Conservation (phyloP, 2,329 filamentous ascomycete genomes). For the Ceratocystis cacaofunesta region DNA sequence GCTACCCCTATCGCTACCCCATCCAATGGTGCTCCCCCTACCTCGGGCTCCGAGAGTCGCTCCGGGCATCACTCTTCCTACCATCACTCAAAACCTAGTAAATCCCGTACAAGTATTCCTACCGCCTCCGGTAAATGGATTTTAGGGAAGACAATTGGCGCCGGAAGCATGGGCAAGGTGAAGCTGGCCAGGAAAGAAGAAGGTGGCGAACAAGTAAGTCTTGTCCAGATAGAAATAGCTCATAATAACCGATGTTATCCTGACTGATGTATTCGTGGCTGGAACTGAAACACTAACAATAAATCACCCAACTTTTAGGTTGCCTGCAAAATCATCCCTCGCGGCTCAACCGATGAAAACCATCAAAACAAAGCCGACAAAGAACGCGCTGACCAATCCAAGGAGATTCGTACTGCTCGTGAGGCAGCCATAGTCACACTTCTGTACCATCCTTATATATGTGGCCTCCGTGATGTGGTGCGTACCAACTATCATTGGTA, state of each 20-base stretch:
- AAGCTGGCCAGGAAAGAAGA: slow-evolving; percentile 87
- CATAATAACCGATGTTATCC: neutral
- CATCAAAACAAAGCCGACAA: slow-evolving; percentile 56
- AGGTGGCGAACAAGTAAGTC: slow-evolving; percentile 69
- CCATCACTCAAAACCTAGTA: slow-evolving; percentile 31
- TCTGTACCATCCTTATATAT: slow-evolving; percentile 88
- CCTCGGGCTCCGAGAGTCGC: slow-evolving; percentile 7
- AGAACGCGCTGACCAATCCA: slow-evolving; percentile 86
- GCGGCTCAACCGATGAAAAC: slow-evolving; percentile 76
- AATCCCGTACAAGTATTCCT: slow-evolving; percentile 67
- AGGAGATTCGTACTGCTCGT: slow-evolving; percentile 85
- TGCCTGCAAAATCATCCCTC: slow-evolving; percentile 91
- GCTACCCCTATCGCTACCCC: neutral
- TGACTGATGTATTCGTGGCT: neutral
- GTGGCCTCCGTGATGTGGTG: slow-evolving; percentile 86
- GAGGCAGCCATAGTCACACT: slow-evolving; percentile 94
- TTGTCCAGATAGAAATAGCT: neutral
- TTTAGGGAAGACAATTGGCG: slow-evolving; percentile 89
- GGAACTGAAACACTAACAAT: neutral
- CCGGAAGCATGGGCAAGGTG: slow-evolving; percentile 97
- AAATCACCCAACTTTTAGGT: slow-evolving; percentile 40
- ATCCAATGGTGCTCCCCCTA: neutral
- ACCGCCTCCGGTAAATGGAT: slow-evolving; percentile 87
- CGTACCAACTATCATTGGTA: slow-evolving; percentile 98
- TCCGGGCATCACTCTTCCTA: slow-evolving; percentile 12